Conservation (phyloP, 257 asterid species). For the Solanum clarkiae region DNA sequence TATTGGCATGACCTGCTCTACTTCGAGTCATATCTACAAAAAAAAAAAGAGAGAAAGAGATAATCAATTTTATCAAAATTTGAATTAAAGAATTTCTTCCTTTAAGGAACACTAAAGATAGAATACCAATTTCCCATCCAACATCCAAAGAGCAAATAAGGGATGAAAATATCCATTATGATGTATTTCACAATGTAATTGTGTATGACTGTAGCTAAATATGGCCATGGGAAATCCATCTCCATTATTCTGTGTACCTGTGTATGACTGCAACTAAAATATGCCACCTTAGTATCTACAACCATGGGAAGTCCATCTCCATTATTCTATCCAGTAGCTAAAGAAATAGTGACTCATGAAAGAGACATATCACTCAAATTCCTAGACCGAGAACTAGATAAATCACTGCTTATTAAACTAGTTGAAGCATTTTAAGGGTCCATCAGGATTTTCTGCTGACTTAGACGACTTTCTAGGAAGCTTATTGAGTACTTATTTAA, state of each 20-base stretch:
- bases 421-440: constrained; percentile 25
- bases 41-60: background rate
- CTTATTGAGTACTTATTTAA: constrained; percentile 51
- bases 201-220: no score
- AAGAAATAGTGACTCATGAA: constrained; percentile 14
- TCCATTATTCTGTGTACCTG: no score
- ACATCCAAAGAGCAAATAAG: no score
- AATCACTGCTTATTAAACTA: constrained; percentile 22
- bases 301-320: constrained; percentile 16
- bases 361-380: constrained; percentile 13
- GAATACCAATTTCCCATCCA: no score
- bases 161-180: no score
- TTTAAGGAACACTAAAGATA: no score
- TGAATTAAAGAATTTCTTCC: no score
- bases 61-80: no score
- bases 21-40: background rate
- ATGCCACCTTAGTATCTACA: background rate
- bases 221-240: no score
- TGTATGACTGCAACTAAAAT: no score
- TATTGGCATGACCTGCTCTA: background rate
- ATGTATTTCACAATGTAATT: no score
- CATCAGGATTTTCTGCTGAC: constrained; percentile 45
- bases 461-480: constrained; percentile 56
- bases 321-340: constrained; percentile 2
- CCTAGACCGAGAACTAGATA: constrained; percentile 6